These are phyloP conservation scores for Syzygium jambos DNA, from an alignment of 345 rosid genomes.

Conservation along the genomic window DNA sequence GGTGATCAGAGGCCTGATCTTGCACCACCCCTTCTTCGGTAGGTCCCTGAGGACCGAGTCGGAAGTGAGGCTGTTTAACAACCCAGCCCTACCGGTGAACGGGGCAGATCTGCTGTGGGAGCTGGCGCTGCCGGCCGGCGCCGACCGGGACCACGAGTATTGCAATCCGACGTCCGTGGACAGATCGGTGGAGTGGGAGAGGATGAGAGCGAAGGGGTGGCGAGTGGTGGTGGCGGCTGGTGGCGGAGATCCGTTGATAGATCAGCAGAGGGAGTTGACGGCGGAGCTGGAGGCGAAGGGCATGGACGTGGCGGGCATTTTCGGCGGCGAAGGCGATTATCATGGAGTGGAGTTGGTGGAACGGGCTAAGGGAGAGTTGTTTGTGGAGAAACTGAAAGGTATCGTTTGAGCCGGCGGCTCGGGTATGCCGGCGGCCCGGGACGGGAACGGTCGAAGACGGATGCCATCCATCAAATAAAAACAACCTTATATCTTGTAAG, in stretches of 20 bases:
- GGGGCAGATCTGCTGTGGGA: slow-evolving; percentile 25
- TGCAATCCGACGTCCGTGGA: slow-evolving; percentile 19
- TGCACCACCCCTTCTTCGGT: slow-evolving; percentile 35
- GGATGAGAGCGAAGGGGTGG: slow-evolving; percentile 3
- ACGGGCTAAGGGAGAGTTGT: background rate
- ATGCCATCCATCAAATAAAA: background rate
- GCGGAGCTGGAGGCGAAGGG: slow-evolving; percentile 11
- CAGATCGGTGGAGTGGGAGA: slow-evolving; percentile 3
- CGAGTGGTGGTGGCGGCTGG: slow-evolving; percentile 8
- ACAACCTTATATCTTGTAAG: background rate
- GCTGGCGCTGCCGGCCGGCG: slow-evolving; percentile 24
- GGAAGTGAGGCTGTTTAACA: slow-evolving; percentile 11
- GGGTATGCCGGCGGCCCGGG: background rate
- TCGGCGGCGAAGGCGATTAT: background rate
- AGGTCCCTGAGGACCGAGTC: slow-evolving; percentile 16
- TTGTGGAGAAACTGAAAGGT: background rate
- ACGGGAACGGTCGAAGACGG: background rate
- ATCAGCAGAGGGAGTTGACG: slow-evolving; percentile 18
- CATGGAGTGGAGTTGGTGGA: background rate
- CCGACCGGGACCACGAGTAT: slow-evolving; percentile 32
- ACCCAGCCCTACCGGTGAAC: slow-evolving; percentile 15
- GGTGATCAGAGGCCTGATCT: slow-evolving; percentile 14
- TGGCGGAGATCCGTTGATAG: slow-evolving; percentile 17
- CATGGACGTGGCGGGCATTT: slow-evolving; percentile 10
- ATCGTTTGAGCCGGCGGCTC: background rate